These are phyloP conservation scores for Eurotiales sp. DNA, from an alignment of 2,329 filamentous ascomycete genomes.

Conservation along the genomic window DNA sequence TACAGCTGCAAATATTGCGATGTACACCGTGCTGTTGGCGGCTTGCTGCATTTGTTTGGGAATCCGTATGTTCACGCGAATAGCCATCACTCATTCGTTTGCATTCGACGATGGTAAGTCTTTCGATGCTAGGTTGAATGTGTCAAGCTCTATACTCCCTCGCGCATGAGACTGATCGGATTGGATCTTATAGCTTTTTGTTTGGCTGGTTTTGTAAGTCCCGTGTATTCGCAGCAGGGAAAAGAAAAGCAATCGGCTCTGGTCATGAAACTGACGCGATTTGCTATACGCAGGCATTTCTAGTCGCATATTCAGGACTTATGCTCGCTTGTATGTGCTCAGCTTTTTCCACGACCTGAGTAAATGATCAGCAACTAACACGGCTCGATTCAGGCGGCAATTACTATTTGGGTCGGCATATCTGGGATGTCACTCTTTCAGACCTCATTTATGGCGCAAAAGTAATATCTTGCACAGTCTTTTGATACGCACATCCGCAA, in stretches of 20 bases:
- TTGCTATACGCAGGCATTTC: neutral
- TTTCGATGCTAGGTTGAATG: neutral
- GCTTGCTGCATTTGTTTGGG: neutral
- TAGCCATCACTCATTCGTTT: neutral
- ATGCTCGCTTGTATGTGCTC: slow-evolving; percentile 1
- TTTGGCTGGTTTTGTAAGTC: slow-evolving; percentile 5
- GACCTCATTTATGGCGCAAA: slow-evolving; percentile 1
- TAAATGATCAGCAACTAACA: neutral
- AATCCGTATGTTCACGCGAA: neutral
- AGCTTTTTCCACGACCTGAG: no score
- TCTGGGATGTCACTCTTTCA: slow-evolving; percentile 6
- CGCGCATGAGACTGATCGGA: no score
- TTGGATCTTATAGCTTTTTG: neutral
- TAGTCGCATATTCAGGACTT: slow-evolving; percentile 2
- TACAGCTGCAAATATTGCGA: neutral
- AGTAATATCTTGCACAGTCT: neutral
- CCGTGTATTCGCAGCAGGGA: neutral
- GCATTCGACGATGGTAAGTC: slow-evolving; percentile 2
- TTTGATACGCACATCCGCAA: no score
- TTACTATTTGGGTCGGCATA: slow-evolving; percentile 3
- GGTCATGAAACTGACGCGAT: neutral
- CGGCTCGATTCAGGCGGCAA: neutral
- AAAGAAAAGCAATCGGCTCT: neutral
- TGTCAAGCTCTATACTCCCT: no score
- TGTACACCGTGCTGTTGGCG: slow-evolving; percentile 3